These are phyloP conservation scores for Elsinoe necatrix DNA, from an alignment of 2,329 filamentous ascomycete genomes.

Conservation along the genomic window DNA sequence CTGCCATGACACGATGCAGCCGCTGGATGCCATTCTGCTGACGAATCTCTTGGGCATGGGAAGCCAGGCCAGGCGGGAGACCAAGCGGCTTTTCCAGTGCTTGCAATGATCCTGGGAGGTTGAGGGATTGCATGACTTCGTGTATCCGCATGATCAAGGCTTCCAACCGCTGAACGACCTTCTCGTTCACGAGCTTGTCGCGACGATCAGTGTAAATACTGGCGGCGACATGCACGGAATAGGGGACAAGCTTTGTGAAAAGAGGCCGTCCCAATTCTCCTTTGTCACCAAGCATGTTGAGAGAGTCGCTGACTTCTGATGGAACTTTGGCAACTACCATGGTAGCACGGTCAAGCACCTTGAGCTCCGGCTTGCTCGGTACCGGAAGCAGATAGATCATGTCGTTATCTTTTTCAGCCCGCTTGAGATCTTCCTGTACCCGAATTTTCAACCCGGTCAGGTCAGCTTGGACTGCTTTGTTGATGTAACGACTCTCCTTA, in stretches of 20 bases:
- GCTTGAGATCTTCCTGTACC: conserved; percentile 78
- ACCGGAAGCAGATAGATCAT: conserved; percentile 83
- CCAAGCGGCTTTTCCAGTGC: conserved; percentile 92
- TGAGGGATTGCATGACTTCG: conserved; percentile 68
- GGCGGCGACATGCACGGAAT: conserved; percentile 87
- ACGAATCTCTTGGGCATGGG: conserved; percentile 87
- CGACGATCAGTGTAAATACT: conserved; percentile 91
- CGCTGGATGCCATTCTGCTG: conserved; percentile 79
- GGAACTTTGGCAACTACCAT: conserved; percentile 79
- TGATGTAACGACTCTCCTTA: conserved; percentile 75
- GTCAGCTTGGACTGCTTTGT: conserved; percentile 71
- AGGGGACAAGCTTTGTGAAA: conserved; percentile 87
- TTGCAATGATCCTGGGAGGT: conserved; percentile 85
- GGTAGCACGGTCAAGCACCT: conserved; percentile 72
- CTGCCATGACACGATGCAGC: conserved; percentile 70
- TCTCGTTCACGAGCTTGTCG: conserved; percentile 82
- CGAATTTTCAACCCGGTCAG: conserved; percentile 73
- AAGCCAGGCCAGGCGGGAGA: conserved; percentile 71
- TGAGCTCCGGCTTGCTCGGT: conserved; percentile 80
- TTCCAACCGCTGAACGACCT: conserved; percentile 77
- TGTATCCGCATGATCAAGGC: conserved; percentile 71
- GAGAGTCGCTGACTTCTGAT: conserved; percentile 71
- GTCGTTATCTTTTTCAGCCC: conserved; percentile 94
- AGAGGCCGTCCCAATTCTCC: conserved; percentile 74
- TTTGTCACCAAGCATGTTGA: conserved; percentile 69